Percentiles rank a stretch among this genome's conserved stretches.
Conservation (phyloP, 2,329 filamentous ascomycete genomes). For the Malbranchea zuffiana region DNA sequence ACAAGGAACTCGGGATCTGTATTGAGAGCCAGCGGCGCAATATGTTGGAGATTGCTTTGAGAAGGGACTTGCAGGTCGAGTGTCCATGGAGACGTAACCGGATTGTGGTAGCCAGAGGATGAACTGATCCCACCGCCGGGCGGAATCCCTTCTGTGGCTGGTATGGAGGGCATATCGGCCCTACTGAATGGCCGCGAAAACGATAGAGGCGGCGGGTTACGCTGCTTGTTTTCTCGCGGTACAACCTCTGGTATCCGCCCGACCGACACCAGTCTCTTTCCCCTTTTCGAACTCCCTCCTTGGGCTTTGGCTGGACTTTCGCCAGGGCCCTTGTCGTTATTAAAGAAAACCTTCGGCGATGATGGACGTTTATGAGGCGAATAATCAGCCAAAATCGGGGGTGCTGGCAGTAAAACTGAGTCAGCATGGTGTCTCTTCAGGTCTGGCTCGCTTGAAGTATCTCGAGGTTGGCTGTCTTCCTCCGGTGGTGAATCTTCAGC, state of each 20-base stretch:
- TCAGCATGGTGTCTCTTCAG: constrained; percentile 25
- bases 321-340: constrained; percentile 17
- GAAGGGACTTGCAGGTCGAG: too few relatives aligned
- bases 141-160: constrained; percentile 27
- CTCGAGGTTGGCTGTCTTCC: constrained; percentile 19
- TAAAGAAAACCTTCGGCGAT: constrained; percentile 30
- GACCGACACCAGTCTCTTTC: constrained; percentile 68
- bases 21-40: too few relatives aligned
- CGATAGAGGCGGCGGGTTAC: constrained; percentile 60
- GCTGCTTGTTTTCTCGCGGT: constrained; percentile 51
- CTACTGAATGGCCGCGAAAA: constrained; percentile 72
- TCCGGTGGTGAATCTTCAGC: constrained; percentile 33
- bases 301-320: constrained; percentile 11
- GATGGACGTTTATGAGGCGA: constrained; percentile 20
- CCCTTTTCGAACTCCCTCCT: constrained; percentile 41
- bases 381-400: constrained; percentile 28
- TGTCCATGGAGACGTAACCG: too few relatives aligned
- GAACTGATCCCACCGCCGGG: too few relatives aligned
- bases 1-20: constrained; percentile 57
- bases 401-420: constrained; percentile 35
- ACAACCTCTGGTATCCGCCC: constrained; percentile 78
- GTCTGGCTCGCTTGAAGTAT: constrained; percentile 21
- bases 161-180: constrained; percentile 34
- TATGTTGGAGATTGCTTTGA: too few relatives aligned
- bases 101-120: too few relatives aligned